Evolutionary conservation across 805 yeast genomes (phyloP).

Genomic region (Deakozyma indianensis): DNA sequence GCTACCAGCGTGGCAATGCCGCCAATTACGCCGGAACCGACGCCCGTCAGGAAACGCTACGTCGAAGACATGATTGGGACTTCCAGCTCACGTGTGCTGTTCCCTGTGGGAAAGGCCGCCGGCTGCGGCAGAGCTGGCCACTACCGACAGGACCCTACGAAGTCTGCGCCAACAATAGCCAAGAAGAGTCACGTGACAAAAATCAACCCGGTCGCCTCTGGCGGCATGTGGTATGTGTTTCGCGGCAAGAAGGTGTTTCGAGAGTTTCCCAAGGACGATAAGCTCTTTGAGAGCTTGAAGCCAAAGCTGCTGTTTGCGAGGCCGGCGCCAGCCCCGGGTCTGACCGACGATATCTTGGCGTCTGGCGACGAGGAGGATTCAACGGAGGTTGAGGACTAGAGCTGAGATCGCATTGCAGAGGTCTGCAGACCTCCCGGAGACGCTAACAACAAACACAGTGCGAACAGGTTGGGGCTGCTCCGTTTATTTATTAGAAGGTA

Average conservation of each 20-base stretch:
- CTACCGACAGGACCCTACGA: not conserved
- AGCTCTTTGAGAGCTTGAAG: slow-evolving; percentile 11
- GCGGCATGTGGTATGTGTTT: slow-evolving; percentile 25
- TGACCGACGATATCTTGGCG: not conserved
- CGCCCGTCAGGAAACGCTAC: not conserved
- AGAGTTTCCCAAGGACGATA: slow-evolving; percentile 17
- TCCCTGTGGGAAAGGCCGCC: not conserved
- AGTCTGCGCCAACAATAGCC: not conserved
- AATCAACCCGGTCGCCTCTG: slow-evolving; percentile 7
- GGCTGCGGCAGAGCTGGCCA: not conserved
- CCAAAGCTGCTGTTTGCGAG: slow-evolving; percentile 11
- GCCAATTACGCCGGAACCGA: not conserved
- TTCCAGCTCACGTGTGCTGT: not conserved
- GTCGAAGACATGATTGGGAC: not conserved
- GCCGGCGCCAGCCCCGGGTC: not conserved
- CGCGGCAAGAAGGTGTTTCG: slow-evolving; percentile 24
- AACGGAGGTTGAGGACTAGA: not conserved
- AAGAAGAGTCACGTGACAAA: slow-evolving; percentile 10
- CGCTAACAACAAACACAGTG: too few relatives aligned
- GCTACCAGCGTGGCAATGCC: not conserved
- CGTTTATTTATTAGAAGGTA: too few relatives aligned
- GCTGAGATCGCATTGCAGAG: too few relatives aligned
- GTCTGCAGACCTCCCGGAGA: too few relatives aligned
- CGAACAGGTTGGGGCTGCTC: too few relatives aligned
- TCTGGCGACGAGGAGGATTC: slow-evolving; percentile 1